Conservation (phyloP, 805 yeast species). For the Schwanniomyces pseudopolymorphus region DNA sequence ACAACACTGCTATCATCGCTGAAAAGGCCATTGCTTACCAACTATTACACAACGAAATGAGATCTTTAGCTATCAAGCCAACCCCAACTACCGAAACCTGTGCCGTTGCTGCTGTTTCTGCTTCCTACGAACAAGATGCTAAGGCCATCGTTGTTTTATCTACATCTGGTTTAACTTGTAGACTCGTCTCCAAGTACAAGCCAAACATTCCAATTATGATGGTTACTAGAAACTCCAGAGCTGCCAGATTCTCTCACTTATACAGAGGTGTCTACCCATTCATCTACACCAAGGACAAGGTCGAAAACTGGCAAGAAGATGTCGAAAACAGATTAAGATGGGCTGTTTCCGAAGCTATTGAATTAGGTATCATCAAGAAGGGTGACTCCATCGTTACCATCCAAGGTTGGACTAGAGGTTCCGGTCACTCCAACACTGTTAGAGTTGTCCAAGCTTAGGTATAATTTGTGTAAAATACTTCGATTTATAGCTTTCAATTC, state of each 20-base stretch:
- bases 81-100: constrained; percentile 93
- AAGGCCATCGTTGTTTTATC: constrained; percentile 96
- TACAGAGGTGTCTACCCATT: constrained; percentile 99
- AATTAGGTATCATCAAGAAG: constrained; percentile 77
- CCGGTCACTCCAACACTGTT: constrained; percentile 98
- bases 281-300: constrained; percentile 64
- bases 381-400: constrained; percentile 92
- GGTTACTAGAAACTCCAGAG: constrained; percentile 92
- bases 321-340: constrained; percentile 91
- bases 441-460: constrained; percentile 78
- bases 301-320: constrained; percentile 91
- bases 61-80: constrained; percentile 83
- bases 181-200: constrained; percentile 96
- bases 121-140: constrained; percentile 94
- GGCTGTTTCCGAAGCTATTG: constrained; percentile 88
- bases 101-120: constrained; percentile 95
- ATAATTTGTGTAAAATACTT: neutral
- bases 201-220: constrained; percentile 96
- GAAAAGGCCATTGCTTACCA: constrained; percentile 94
- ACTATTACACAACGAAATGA: constrained; percentile 80
- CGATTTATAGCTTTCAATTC: constrained; percentile 1
- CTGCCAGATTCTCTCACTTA: constrained; percentile 94
- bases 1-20: constrained; percentile 93
- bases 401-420: constrained; percentile 99
- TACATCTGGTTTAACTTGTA: constrained; percentile 92